Conservation (phyloP, 129 eudicot species). For the Daucus carota region DNA sequence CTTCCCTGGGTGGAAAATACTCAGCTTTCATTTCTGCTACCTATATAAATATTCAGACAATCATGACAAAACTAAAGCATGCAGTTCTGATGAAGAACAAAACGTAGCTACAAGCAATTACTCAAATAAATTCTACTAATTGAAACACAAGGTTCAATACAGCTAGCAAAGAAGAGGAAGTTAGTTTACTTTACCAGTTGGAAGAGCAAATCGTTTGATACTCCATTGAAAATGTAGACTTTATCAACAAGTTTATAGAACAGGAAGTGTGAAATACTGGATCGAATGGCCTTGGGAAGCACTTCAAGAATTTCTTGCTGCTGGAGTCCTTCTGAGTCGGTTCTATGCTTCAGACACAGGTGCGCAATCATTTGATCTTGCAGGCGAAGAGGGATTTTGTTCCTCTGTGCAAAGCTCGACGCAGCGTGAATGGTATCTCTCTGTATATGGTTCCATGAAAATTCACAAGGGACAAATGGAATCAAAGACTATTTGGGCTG, state of each 20-base stretch:
- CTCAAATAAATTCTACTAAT: neutral
- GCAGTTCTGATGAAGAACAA: neutral
- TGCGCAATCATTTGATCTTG: constrained; percentile 69
- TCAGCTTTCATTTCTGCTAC: constrained; percentile 83
- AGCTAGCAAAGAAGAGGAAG: neutral
- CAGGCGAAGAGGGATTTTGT: constrained; percentile 44
- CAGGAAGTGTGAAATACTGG: constrained; percentile 51
- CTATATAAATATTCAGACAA: constrained; percentile 22
- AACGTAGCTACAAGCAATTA: neutral
- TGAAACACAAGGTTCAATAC: neutral
- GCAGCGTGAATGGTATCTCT: constrained; percentile 68
- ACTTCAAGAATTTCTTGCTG: constrained; percentile 65
- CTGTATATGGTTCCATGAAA: constrained; percentile 20
- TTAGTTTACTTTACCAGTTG: constrained; percentile 45
- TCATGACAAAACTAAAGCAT: neutral
- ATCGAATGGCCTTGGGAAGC: constrained; percentile 65
- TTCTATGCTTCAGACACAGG: constrained; percentile 49
- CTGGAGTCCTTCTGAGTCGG: constrained; percentile 65
- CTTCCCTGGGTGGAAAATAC: constrained; percentile 84
- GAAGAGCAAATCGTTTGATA: constrained; percentile 63
- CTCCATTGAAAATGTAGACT: constrained; percentile 54
- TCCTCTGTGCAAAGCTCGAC: constrained; percentile 65
- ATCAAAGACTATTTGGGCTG: no score
- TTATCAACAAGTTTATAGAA: constrained; percentile 52
- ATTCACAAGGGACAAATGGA: neutral